Conservation (phyloP, 164 flowering plant species). For the Echeveria elegans region DNA sequence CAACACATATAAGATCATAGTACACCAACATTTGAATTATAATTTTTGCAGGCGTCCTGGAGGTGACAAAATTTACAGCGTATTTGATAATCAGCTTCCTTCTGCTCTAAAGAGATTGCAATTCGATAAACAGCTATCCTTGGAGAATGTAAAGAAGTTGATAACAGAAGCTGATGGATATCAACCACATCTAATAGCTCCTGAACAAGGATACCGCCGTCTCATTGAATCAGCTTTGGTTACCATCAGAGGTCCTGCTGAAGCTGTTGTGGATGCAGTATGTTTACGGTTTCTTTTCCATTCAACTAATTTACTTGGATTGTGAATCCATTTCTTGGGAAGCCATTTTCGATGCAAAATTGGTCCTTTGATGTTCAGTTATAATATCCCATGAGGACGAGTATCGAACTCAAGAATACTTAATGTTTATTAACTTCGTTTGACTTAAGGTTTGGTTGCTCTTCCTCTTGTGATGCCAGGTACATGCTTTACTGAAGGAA, state of each 20-base stretch:
- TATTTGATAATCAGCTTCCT: constrained; percentile 78
- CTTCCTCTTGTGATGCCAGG: constrained; percentile 21
- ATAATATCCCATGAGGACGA: not conserved
- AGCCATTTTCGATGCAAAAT: not conserved
- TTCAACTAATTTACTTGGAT: not conserved
- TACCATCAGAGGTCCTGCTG: constrained; percentile 61
- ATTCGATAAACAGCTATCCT: constrained; percentile 74
- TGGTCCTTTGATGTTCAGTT: not conserved
- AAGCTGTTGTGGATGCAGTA: constrained; percentile 74
- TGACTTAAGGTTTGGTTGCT: not conserved
- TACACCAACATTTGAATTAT: not conserved
- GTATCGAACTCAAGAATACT: no score
- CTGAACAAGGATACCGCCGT: constrained; percentile 77
- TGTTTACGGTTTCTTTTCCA: not conserved
- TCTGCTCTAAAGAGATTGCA: constrained; percentile 78
- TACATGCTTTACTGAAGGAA: constrained; percentile 43
- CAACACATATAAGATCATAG: not conserved
- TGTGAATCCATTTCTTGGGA: not conserved
- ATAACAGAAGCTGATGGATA: constrained; percentile 91
- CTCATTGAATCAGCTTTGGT: constrained; percentile 56
- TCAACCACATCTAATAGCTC: constrained; percentile 86
- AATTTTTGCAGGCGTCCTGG: constrained; percentile 60
- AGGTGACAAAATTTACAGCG: constrained; percentile 67
- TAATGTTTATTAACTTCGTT: not conserved
- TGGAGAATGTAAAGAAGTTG: constrained; percentile 69